Base-by-base conservation (phyloP, 805 yeast species). In the Torulaspora delbrueckii region DNA sequence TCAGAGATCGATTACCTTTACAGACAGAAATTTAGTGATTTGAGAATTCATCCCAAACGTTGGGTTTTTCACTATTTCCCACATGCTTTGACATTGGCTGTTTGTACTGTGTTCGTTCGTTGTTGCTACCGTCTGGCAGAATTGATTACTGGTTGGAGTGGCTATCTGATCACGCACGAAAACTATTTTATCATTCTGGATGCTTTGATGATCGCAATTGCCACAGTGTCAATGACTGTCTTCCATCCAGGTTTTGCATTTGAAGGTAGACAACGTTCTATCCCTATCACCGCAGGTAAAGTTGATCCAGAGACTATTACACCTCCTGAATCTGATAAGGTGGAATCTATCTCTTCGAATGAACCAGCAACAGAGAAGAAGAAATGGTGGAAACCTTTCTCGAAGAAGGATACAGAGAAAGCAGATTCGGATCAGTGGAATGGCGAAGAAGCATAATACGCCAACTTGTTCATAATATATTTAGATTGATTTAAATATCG, bases 91-190 rank as follows among this genome's bases (percentile, higher is more conserved):
- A 55, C 77, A 1, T n/a, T 65, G 3, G 69, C 83, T 1, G 78
- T 80, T 3, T 18, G 76, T 2, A 72, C 79, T 35, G 72, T 87
- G 19, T 81, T 76, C 51, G 69, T 78, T 24, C 75, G 96, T 58
- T 84, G 90, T 53, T 69, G 81, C 34, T 87, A 85, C 65, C 76
- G 96, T 59, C 73, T 86, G 25, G 73, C 77, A 31, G 96, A 88
- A 64, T 70, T 88, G 47, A 64, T 80, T 2, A 79, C 81, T 57
- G 70, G 69, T 10, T 86, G 90, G 84, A 48, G 58, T 5, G 91
- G 95, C 1, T 70, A 63, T 46, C 67, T 88, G 55, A 82, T 85
- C 40, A 69, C 72, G 2, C 78, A 76, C 43, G 88, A 84, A 59
- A 63, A 70, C 37, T 81, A 75, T 55, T 77, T 83, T 55, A 68